These are phyloP conservation scores for Mortierella antarctica DNA, from an alignment of 192 early-diverging fungal genomes.

Conservation along the genomic window DNA sequence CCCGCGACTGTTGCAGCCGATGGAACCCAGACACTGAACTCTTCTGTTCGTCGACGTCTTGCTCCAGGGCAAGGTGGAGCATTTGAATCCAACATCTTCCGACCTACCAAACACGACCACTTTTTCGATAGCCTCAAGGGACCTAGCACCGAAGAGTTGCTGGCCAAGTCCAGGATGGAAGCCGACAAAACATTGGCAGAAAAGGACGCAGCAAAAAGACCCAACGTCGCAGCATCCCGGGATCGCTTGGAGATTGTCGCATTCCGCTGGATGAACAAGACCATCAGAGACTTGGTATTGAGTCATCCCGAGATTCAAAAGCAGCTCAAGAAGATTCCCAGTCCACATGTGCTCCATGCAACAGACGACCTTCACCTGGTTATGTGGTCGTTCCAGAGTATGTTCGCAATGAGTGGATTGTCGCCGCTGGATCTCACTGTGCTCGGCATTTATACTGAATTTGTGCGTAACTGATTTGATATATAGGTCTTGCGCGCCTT, in stretches of 20 bases:
- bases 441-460: background rate
- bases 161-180: conserved; percentile 19
- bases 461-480: background rate
- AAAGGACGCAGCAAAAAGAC: conserved; percentile 14
- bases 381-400: conserved; percentile 50
- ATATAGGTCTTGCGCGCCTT: conserved; percentile 31
- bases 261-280: conserved; percentile 39
- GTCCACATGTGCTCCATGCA: conserved; percentile 9
- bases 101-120: conserved; percentile 25
- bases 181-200: conserved; percentile 19
- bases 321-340: conserved; percentile 23
- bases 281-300: conserved; percentile 18
- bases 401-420: background rate
- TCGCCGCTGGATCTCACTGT: background rate
- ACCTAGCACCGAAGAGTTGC: conserved; percentile 40
- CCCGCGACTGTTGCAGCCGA: background rate
- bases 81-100: conserved; percentile 40
- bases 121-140: conserved; percentile 47
- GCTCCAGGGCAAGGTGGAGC: conserved; percentile 40
- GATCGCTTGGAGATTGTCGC: conserved; percentile 38
- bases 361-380: conserved; percentile 39
- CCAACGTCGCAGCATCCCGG: conserved; percentile 15
- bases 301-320: conserved; percentile 37
- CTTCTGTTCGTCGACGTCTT: conserved; percentile 18
- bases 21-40: background rate